phyloP scores from a whole-genome alignment of 441 rosid species.

The Gossypium laxum region DNA sequence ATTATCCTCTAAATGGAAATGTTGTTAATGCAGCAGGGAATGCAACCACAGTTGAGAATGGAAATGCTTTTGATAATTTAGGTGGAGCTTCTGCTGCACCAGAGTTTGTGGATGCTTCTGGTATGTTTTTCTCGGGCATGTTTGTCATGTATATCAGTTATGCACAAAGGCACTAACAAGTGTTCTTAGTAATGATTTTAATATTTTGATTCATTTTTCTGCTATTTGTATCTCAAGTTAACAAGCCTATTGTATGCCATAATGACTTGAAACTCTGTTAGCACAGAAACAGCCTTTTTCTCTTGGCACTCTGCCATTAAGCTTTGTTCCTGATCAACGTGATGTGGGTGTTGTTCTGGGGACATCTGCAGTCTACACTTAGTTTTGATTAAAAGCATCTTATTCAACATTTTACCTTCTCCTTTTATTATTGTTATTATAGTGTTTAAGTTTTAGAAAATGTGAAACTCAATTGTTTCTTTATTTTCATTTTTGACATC shows the following conservation, averaged over 20 bases:
- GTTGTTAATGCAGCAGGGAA: conserved; percentile 25
- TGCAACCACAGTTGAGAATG: conserved; percentile 40
- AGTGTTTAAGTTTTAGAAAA: not conserved
- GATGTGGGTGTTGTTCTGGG: not conserved
- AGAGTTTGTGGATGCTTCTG: conserved; percentile 41
- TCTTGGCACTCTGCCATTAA: not conserved
- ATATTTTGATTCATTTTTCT: not conserved
- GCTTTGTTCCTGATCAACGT: not conserved
- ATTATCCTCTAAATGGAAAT: conserved; percentile 48
- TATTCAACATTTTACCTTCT: not conserved
- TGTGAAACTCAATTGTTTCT: not conserved
- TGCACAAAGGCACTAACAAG: not conserved
- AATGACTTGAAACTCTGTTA: not conserved
- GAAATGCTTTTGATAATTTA: conserved; percentile 30
- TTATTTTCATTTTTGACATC: not conserved
- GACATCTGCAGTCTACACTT: not conserved
- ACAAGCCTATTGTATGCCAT: not conserved
- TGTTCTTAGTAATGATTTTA: not conserved
- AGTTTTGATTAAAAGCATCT: not conserved
- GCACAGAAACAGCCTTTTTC: not conserved
- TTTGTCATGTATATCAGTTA: not conserved
- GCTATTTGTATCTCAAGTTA: not conserved
- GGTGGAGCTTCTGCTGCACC: conserved; percentile 30
- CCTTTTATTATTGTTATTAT: not conserved
- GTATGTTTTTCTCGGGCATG: conserved; percentile 28